Percentiles rank a stretch among this genome's conserved stretches.
Conservation (phyloP, 192 early-diverging fungal genomes). For the Coemansia reversa region DNA sequence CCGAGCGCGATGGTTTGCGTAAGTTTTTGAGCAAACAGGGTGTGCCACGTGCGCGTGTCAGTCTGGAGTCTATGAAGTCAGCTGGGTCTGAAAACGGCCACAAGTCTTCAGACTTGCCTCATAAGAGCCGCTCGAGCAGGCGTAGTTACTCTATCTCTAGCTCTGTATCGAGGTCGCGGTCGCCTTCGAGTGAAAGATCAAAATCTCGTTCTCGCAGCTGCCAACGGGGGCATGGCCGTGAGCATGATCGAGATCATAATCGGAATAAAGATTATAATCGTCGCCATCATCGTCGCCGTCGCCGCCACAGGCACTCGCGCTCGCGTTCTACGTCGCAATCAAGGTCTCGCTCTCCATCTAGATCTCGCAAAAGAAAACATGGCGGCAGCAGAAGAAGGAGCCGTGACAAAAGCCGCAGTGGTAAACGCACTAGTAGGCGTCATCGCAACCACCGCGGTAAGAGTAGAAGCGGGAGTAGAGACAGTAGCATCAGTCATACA, state of each 20-base stretch:
- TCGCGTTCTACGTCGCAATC: slow-evolving; percentile 28
- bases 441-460: not conserved
- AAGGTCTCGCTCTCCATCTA: slow-evolving; percentile 15
- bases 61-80: slow-evolving; percentile 41
- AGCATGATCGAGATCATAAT: slow-evolving; percentile 16
- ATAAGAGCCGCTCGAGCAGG: slow-evolving; percentile 11
- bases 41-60: slow-evolving; percentile 37
- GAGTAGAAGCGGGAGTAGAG: slow-evolving; percentile 10
- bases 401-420: slow-evolving; percentile 2
- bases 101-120: slow-evolving; percentile 2
- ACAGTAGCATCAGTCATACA: slow-evolving; percentile 10
- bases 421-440: slow-evolving; percentile 14
- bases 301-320: slow-evolving; percentile 3
- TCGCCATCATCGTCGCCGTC: slow-evolving; percentile 19
- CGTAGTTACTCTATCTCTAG: slow-evolving; percentile 18
- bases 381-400: slow-evolving; percentile 19
- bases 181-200: slow-evolving; percentile 21
- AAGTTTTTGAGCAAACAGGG: slow-evolving; percentile 51
- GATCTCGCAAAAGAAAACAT: slow-evolving; percentile 13
- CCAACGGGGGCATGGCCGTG: slow-evolving; percentile 2
- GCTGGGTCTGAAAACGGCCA: slow-evolving; percentile 13
- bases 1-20: slow-evolving; percentile 52
- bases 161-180: slow-evolving; percentile 15
- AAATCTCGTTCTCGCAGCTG: slow-evolving; percentile 29
- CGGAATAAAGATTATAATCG: not conserved